Base-by-base conservation (phyloP, 116 monocot species). In the Zostera marina region DNA sequence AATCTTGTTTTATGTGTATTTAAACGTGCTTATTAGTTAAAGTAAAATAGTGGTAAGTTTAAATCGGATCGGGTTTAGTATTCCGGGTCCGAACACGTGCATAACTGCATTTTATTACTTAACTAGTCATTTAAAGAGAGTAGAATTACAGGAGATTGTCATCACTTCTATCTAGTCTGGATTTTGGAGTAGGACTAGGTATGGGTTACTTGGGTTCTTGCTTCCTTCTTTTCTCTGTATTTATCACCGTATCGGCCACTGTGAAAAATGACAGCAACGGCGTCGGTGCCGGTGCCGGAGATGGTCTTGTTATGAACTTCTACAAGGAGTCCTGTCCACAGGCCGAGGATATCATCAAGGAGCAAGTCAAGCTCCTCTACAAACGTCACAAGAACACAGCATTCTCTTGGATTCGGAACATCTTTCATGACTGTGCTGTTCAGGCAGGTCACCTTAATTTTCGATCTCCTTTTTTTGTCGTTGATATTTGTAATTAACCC, bases 381-480 rank as follows among this genome's bases (percentile, higher is more conserved):
- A 91, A 79, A 61, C 69, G 74, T 59, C 91, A 91, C 79, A 91
- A 91, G 79, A 91, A 91, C 91, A 91, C 91, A 11, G 91, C 91
- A 63, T 85, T 91, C 82, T 91, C 85, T 15, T 91, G 85, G 91
- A 77, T 91, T 53, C 74, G 91, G 62, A 85, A 85, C 82, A 74
- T 91, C 69, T 91, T 91, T 79, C 91, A 91, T 70, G 91, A 91
- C 70, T 91, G 91, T 49, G 91, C 91, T 49, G 91, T 91, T 16
- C 26, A 91, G 91, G 86, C 81, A 10, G 8, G 3, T 64, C 2
- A n/a, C 5, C 9, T 22, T 74, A 14, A 22, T 39, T 54, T 47
- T 56, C 6, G 9, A 20, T 63, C 10, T 52, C 24, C 2, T 63
- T 16, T 16, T 15, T 10, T 9, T 14, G 25, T 32, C 32, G 2